Evolutionary conservation across 257 asterid species (phyloP).

Genomic region (Capsicum chinense): DNA sequence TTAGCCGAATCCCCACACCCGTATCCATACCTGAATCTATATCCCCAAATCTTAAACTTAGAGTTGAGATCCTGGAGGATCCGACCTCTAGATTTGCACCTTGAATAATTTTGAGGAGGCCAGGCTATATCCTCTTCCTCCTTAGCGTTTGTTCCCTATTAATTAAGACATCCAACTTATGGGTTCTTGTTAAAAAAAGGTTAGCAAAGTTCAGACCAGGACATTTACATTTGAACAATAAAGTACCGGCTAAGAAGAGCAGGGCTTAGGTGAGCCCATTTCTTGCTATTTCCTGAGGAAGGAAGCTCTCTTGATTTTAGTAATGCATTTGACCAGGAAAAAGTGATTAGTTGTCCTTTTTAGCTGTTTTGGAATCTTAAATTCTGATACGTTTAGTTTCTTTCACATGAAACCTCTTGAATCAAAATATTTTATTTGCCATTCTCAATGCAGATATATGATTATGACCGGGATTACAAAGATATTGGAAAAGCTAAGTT

Average conservation of each 20-base stretch:
- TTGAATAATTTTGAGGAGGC: background rate
- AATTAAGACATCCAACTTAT: conserved; percentile 2
- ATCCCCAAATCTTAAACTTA: no score
- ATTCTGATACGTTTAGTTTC: conserved; percentile 15
- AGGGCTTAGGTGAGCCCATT: background rate
- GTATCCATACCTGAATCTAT: no score
- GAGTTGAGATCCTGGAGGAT: no score
- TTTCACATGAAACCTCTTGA: conserved; percentile 26
- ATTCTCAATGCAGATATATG: conserved; percentile 84
- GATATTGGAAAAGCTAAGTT: conserved; percentile 94
- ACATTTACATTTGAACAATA: background rate
- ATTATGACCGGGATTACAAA: conserved; percentile 97
- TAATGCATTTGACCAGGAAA: conserved; percentile 15
- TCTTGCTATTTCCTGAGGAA: conserved; percentile 3
- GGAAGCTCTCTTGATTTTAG: background rate
- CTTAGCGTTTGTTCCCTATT: background rate
- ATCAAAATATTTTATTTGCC: conserved; percentile 29
- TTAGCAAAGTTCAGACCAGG: background rate
- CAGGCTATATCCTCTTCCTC: background rate
- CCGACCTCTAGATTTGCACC: no score
- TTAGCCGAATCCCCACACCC: no score
- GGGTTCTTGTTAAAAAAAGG: background rate
- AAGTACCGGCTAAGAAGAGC: background rate
- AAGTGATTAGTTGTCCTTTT: background rate
- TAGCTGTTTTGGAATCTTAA: background rate